A percentile compares a stretch with the other conserved stretches of the same genome.
These are phyloP conservation scores for Sesbania bispinosa DNA, from an alignment of 306 rosid genomes.

Conservation along the genomic window DNA sequence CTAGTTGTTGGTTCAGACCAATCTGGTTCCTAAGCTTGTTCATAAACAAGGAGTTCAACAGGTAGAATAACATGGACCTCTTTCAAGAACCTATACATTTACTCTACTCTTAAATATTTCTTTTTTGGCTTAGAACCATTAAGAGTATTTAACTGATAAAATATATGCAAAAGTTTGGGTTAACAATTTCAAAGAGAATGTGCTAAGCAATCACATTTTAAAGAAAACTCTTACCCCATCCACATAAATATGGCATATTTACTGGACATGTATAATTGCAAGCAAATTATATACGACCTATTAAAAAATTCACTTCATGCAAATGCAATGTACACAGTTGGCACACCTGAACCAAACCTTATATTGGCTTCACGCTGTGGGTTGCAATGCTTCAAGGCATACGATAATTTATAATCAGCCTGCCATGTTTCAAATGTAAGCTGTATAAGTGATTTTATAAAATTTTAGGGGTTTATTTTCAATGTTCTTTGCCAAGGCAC, in stretches of 20 bases:
- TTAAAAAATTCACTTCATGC: constrained; percentile 18
- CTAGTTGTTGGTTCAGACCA: too few relatives aligned
- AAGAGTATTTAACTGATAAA: background rate
- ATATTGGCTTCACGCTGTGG: constrained; percentile 79
- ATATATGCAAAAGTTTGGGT: background rate
- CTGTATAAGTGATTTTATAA: constrained; percentile 6
- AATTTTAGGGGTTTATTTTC: background rate
- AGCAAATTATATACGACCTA: background rate
- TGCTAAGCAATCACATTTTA: background rate
- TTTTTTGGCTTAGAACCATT: background rate
- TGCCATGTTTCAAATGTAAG: constrained; percentile 44
- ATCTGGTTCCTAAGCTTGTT: too few relatives aligned
- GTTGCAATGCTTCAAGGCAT: constrained; percentile 87
- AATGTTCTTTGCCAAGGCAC: background rate
- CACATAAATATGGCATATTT: constrained; percentile 1
- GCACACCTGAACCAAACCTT: constrained; percentile 78
- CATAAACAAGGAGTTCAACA: too few relatives aligned
- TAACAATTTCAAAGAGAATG: background rate
- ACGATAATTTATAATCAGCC: constrained; percentile 91
- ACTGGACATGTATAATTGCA: background rate
- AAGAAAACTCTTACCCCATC: constrained; percentile 9
- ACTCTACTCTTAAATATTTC: background rate
- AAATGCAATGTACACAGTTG: constrained; percentile 34
- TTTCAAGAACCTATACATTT: too few relatives aligned
- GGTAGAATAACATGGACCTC: too few relatives aligned